phyloP scores from a whole-genome alignment of 2,329 filamentous ascomycete species.

The Aureobasidium melanogenum region DNA sequence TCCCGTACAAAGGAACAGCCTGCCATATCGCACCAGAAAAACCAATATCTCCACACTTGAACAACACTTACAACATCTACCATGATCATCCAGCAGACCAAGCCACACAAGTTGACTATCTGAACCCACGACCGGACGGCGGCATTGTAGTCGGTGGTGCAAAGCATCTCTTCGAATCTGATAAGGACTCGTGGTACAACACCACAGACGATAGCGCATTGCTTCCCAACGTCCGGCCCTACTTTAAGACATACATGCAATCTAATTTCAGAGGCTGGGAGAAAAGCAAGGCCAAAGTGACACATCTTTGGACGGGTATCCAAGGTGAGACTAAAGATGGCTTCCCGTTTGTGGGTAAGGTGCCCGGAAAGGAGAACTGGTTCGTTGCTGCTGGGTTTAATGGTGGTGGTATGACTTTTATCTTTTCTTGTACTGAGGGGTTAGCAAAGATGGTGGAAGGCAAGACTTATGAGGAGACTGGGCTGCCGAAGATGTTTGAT shows the following conservation, averaged over 20 bases:
- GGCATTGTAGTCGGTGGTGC: conserved; percentile 57
- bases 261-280: conserved; percentile 42
- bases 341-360: conserved; percentile 37
- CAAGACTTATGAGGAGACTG: conserved; percentile 28
- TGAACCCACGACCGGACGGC: conserved; percentile 36
- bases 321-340: conserved; percentile 45
- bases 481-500: conserved; percentile 47
- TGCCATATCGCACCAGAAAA: conserved; percentile 17
- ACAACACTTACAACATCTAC: conserved; percentile 47
- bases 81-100: conserved; percentile 48
- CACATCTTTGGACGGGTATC: conserved; percentile 36
- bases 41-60: conserved; percentile 18
- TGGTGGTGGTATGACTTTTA: conserved; percentile 42
- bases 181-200: conserved; percentile 42
- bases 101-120: conserved; percentile 26
- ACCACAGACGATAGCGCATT: conserved; percentile 47
- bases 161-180: conserved; percentile 31
- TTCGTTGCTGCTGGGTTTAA: conserved; percentile 54
- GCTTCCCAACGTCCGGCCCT: conserved; percentile 42
- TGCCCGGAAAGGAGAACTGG: conserved; percentile 36
- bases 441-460: conserved; percentile 45
- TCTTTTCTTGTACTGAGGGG: conserved; percentile 45
- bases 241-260: conserved; percentile 35
- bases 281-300: conserved; percentile 25
- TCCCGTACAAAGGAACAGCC: conserved; percentile 25